A percentile compares a stretch with the other conserved stretches of the same genome.
Conservation (phyloP, 352 stramenopile species). For the Pythium chondricola region DNA sequence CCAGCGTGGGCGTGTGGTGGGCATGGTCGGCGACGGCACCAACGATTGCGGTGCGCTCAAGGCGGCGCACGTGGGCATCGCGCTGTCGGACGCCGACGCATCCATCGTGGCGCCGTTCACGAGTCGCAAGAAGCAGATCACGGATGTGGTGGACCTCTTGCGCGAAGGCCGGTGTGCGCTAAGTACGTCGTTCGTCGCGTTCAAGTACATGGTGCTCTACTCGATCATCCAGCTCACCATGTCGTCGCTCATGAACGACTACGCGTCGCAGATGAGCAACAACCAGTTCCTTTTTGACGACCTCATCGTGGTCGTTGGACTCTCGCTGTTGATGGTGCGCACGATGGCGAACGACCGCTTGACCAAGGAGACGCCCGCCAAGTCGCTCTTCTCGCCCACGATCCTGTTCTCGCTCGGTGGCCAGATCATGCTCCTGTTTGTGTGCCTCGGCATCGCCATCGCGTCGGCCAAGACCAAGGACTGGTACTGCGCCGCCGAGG, state of each 20-base stretch:
- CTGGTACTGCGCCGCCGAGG: constrained; percentile 58
- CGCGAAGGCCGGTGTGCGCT: constrained; percentile 87
- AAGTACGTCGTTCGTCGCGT: constrained; percentile 82
- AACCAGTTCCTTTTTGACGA: constrained; percentile 79
- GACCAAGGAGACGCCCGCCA: constrained; percentile 36
- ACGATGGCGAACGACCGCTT: constrained; percentile 35
- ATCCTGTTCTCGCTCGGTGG: constrained; percentile 54
- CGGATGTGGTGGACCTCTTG: constrained; percentile 78
- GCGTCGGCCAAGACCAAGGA: constrained; percentile 36
- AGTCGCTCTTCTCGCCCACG: constrained; percentile 54
- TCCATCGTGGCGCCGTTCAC: constrained; percentile 90
- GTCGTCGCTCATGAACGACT: constrained; percentile 55
- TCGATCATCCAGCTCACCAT: constrained; percentile 82
- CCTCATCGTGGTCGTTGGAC: constrained; percentile 56
- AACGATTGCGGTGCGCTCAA: constrained; percentile 91
- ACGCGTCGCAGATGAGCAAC: constrained; percentile 66
- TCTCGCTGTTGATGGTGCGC: constrained; percentile 72
- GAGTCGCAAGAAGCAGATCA: constrained; percentile 75
- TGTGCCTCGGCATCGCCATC: constrained; percentile 53
- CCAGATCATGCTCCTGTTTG: constrained; percentile 46
- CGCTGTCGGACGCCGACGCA: constrained; percentile 85
- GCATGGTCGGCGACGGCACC: constrained; percentile 67
- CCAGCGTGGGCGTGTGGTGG: constrained; percentile 36
- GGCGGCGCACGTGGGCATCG: constrained; percentile 86
- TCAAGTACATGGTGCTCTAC: constrained; percentile 93